phyloP scores from a whole-genome alignment of 805 yeast genomes.

The Wickerhamomyces chambardii region DNA sequence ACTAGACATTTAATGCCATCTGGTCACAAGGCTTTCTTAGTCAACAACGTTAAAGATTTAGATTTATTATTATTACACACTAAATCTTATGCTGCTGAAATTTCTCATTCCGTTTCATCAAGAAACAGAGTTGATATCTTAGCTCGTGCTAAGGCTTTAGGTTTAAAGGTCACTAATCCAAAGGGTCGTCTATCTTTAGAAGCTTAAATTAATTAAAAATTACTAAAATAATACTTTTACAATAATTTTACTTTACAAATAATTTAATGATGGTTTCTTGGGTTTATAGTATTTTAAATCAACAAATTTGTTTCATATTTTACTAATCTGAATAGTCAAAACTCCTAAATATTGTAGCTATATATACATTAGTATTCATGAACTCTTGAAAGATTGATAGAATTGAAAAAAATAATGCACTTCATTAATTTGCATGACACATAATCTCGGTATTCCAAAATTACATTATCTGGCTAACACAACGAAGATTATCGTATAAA shows the following conservation, averaged over 20 bases:
- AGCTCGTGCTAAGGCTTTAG: slow-evolving; percentile 96
- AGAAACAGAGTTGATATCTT: slow-evolving; percentile 96
- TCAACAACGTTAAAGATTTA: slow-evolving; percentile 86
- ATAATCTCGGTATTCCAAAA: too few species aligned
- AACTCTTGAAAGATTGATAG: too few species aligned
- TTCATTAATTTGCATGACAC: too few species aligned
- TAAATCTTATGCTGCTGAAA: slow-evolving; percentile 99
- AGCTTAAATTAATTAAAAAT: slow-evolving; percentile 51
- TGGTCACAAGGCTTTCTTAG: slow-evolving; percentile 96
- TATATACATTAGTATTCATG: too few species aligned
- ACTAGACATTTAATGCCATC: slow-evolving; percentile 94
- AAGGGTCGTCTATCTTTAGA: slow-evolving; percentile 97
- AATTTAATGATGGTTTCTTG: background rate
- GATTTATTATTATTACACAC: slow-evolving; percentile 95
- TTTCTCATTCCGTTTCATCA: slow-evolving; percentile 97
- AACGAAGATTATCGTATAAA: too few species aligned
- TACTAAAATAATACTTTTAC: background rate
- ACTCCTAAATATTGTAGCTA: background rate
- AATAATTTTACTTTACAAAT: background rate
- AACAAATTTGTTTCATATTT: background rate
- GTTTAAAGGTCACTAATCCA: slow-evolving; percentile 98
- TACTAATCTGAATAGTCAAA: background rate
- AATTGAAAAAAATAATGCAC: too few species aligned
- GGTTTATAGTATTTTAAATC: background rate
- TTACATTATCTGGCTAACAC: too few species aligned